Percentiles rank a stretch among this genome's conserved stretches.
Conservation (phyloP, 441 rosid species). For the Lagerstroemia fauriei region DNA sequence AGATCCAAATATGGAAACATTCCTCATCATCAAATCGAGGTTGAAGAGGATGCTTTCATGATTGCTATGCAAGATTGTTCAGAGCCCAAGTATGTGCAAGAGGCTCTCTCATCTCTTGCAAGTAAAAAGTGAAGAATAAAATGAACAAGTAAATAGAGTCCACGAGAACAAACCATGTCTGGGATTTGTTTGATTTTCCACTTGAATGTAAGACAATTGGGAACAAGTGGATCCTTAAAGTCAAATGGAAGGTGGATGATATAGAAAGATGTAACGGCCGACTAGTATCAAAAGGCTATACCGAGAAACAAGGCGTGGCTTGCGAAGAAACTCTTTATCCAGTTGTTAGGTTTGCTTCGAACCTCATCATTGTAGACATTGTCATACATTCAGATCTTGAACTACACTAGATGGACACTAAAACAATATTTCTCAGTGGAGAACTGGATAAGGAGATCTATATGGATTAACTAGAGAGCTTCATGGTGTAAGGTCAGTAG, state of each 20-base stretch:
- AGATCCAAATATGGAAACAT: neutral
- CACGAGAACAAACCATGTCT: neutral
- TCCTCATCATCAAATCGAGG: neutral
- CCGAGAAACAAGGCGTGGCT: neutral
- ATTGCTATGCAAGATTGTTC: too few relatives aligned
- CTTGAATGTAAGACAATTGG: too few relatives aligned
- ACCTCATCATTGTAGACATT: conserved; percentile 9
- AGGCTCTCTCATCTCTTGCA: neutral
- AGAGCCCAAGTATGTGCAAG: too few relatives aligned
- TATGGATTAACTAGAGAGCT: neutral
- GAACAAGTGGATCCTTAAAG: too few relatives aligned
- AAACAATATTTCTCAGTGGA: neutral
- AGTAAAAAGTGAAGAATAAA: neutral
- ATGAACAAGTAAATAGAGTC: neutral
- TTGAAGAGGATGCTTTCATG: neutral
- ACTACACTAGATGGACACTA: conserved; percentile 1
- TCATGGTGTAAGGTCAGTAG: neutral
- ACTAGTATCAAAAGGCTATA: too few relatives aligned
- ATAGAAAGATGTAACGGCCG: too few relatives aligned
- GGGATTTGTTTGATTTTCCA: neutral
- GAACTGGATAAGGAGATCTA: neutral
- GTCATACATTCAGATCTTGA: conserved; percentile 9
- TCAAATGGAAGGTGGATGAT: too few relatives aligned
- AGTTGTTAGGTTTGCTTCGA: conserved; percentile 1
- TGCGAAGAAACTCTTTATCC: neutral